phyloP scores from a whole-genome alignment of 2,329 filamentous ascomycete genomes.

The Penicillium decumbens region DNA sequence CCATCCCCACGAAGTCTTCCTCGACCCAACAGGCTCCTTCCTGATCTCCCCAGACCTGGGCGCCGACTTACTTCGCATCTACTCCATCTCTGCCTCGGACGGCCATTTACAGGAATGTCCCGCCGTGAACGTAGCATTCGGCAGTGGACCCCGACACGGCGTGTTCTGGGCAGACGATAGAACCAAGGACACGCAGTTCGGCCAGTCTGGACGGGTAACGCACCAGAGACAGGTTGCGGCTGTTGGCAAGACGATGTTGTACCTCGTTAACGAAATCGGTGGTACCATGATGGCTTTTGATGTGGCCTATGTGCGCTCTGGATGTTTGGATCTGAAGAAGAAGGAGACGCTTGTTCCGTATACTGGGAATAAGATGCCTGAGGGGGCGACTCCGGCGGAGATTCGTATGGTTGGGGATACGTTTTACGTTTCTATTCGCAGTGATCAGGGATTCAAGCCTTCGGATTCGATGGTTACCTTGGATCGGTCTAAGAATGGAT shows the following conservation, averaged over 20 bases:
- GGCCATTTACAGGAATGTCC: slow-evolving; percentile 47
- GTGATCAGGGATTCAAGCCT: slow-evolving; percentile 26
- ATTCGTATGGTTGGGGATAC: slow-evolving; percentile 21
- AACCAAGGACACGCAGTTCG: neutral
- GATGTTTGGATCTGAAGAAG: slow-evolving; percentile 27
- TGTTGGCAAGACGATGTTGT: slow-evolving; percentile 27
- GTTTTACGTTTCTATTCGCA: slow-evolving; percentile 33
- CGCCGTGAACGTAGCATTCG: slow-evolving; percentile 42
- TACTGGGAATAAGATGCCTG: slow-evolving; percentile 22
- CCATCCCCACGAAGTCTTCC: slow-evolving; percentile 61
- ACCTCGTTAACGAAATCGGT: slow-evolving; percentile 56
- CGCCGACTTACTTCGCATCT: slow-evolving; percentile 59
- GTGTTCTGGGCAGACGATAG: slow-evolving; percentile 47
- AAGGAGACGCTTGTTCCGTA: slow-evolving; percentile 27
- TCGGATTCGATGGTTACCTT: slow-evolving; percentile 31
- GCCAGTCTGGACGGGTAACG: neutral
- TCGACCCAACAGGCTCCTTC: slow-evolving; percentile 62
- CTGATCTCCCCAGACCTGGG: slow-evolving; percentile 63
- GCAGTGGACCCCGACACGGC: slow-evolving; percentile 62
- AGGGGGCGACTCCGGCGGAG: slow-evolving; percentile 26
- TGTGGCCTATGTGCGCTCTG: slow-evolving; percentile 26
- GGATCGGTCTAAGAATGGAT: slow-evolving; percentile 55
- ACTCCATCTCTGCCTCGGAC: slow-evolving; percentile 45
- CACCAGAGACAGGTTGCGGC: slow-evolving; percentile 13
- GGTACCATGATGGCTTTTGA: slow-evolving; percentile 50